phyloP scores from a whole-genome alignment of 2,329 filamentous ascomycete genomes.

The Chaetomium sp. region DNA sequence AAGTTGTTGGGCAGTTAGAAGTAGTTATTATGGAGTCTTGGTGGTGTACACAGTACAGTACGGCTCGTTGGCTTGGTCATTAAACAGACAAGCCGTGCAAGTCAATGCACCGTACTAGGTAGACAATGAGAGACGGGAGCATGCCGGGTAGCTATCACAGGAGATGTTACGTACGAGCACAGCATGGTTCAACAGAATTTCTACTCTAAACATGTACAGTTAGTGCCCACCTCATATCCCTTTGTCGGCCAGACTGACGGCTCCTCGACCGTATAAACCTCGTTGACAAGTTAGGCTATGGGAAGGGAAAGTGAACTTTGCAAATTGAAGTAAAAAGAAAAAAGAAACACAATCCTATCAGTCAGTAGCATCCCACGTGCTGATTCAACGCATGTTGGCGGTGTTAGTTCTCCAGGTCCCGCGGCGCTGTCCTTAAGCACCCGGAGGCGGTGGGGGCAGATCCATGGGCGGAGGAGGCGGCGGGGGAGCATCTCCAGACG shows the following conservation, averaged over 20 bases:
- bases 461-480: slow-evolving; percentile 33
- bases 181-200: slow-evolving; percentile 1
- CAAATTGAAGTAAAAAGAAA: slow-evolving; percentile 10
- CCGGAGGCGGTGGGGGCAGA: slow-evolving; percentile 31
- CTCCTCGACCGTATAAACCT: not conserved
- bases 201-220: slow-evolving; percentile 17
- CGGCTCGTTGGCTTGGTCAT: too few relatives aligned
- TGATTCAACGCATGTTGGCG: slow-evolving; percentile 1
- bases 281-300: slow-evolving; percentile 1
- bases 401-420: slow-evolving; percentile 24
- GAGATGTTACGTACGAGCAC: not conserved
- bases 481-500: slow-evolving; percentile 29
- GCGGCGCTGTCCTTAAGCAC: slow-evolving; percentile 18
- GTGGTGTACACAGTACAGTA: too few relatives aligned
- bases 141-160: too few relatives aligned
- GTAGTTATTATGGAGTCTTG: too few relatives aligned
- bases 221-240: slow-evolving; percentile 12
- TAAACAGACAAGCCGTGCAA: too few relatives aligned
- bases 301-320: slow-evolving; percentile 11
- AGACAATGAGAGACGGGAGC: too few relatives aligned
- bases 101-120: too few relatives aligned
- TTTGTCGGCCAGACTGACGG: not conserved
- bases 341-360: slow-evolving; percentile 15
- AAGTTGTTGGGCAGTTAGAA: too few relatives aligned
- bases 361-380: slow-evolving; percentile 22